Evolutionary conservation across 2,329 filamentous ascomycete species (phyloP).

Genomic region (Colletotrichum echinochloae): DNA sequence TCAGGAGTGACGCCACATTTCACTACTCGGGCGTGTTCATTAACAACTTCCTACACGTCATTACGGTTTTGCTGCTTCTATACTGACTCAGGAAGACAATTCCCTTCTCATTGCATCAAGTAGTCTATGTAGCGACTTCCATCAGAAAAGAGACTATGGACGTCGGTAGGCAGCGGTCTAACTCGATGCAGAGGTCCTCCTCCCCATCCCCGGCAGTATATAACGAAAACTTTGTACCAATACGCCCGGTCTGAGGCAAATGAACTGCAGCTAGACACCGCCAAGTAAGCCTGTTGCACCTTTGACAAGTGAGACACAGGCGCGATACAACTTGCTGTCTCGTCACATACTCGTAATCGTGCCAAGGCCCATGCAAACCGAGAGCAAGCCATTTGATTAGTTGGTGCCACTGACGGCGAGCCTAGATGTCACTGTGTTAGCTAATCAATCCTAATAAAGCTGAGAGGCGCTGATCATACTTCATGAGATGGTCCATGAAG

Average conservation of each 20-base stretch:
- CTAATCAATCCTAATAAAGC: slow-evolving; percentile 13
- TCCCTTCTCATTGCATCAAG: neutral
- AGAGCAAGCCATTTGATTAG: slow-evolving; percentile 49
- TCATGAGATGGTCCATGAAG: slow-evolving; percentile 99
- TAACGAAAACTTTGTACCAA: neutral
- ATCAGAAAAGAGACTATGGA: neutral
- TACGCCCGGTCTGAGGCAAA: neutral
- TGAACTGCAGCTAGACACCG: neutral
- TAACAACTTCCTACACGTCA: too few relatives aligned
- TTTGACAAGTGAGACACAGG: neutral
- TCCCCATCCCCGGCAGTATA: too few relatives aligned
- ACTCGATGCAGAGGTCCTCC: neutral
- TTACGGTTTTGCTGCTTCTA: neutral
- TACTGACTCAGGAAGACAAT: neutral
- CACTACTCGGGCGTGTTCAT: neutral
- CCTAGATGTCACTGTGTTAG: slow-evolving; percentile 48
- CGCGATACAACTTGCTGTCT: neutral
- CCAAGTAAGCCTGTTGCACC: neutral
- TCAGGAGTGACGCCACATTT: neutral
- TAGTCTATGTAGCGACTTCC: neutral
- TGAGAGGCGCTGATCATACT: slow-evolving; percentile 66
- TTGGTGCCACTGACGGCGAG: slow-evolving; percentile 74
- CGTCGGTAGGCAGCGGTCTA: neutral
- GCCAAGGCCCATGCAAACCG: too few relatives aligned
- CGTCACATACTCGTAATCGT: neutral